These are phyloP conservation scores for Creolimax fragrantissima DNA, from an alignment of 78 protist species.

Conservation along the genomic window DNA sequence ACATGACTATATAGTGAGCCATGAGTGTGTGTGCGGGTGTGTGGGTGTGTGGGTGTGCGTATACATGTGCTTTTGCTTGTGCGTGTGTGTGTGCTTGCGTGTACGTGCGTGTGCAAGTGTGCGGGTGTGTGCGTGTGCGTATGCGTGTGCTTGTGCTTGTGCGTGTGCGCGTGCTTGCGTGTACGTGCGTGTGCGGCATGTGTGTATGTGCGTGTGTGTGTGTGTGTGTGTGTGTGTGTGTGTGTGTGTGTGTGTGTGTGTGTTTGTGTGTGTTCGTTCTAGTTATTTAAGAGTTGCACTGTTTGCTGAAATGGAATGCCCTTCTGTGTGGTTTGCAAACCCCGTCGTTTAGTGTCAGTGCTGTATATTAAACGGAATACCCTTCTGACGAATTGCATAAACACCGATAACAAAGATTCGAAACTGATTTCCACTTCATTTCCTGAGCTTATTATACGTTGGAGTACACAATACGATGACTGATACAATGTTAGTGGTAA, in stretches of 20 bases:
- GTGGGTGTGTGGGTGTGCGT: not conserved
- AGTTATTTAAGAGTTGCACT: not conserved
- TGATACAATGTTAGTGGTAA: too few species aligned
- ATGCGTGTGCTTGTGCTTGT: not conserved
- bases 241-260: slow-evolving; percentile 16
- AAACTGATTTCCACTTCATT: too few species aligned
- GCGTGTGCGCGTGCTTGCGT: not conserved
- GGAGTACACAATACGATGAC: too few species aligned
- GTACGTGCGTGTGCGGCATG: not conserved
- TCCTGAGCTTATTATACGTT: too few species aligned
- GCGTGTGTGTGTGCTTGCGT: not conserved
- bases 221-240: slow-evolving; percentile 23
- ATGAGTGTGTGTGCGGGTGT: not conserved
- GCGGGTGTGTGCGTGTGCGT: not conserved
- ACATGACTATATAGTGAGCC: not conserved
- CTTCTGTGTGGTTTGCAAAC: too few species aligned
- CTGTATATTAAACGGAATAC: too few species aligned
- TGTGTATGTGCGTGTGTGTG: slow-evolving; percentile 15
- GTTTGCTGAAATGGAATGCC: not conserved
- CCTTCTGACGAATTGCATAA: too few species aligned
- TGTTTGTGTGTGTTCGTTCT: not conserved
- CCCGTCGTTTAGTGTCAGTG: too few species aligned
- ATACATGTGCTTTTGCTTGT: not conserved
- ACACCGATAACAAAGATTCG: too few species aligned
- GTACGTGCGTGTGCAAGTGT: not conserved